Conservation (phyloP, 2,329 filamentous ascomycete genomes). For the Ophiosphaerella korrae region DNA sequence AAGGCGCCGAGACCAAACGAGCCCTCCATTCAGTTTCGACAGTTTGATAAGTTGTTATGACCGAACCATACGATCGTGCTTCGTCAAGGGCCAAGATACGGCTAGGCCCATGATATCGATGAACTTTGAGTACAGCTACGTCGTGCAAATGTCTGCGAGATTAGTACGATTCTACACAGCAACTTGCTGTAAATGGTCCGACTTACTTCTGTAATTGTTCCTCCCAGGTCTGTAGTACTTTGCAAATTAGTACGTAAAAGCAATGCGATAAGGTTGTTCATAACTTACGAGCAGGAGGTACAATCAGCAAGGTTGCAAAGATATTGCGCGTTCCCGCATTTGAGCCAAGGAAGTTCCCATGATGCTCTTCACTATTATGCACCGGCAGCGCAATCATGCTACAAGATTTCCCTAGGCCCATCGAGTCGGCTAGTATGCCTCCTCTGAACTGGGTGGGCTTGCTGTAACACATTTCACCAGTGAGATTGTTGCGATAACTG, state of each 20-base stretch:
- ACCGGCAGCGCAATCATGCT: constrained; percentile 18
- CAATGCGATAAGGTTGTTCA: not conserved
- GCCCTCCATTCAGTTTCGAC: constrained; percentile 1
- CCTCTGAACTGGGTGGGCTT: constrained; percentile 1
- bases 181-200: too few relatives aligned
- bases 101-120: too few relatives aligned
- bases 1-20: constrained; percentile 4
- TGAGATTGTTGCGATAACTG: constrained; percentile 8
- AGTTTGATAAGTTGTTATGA: constrained; percentile 20
- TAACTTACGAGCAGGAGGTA: not conserved
- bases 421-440: constrained; percentile 18
- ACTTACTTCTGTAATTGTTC: too few relatives aligned
- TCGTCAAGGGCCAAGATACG: not conserved
- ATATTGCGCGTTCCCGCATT: not conserved
- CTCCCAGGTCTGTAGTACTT: too few relatives aligned
- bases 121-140: not conserved
- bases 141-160: not conserved
- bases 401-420: constrained; percentile 22
- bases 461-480: not conserved
- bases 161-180: too few relatives aligned
- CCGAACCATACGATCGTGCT: not conserved
- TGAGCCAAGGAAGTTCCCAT: not conserved
- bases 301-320: not conserved
- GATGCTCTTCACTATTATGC: constrained; percentile 1
- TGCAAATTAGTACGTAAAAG: too few relatives aligned